Base-by-base conservation (phyloP, 352 stramenopile genomes). In the Phytophthora sp. region DNA sequence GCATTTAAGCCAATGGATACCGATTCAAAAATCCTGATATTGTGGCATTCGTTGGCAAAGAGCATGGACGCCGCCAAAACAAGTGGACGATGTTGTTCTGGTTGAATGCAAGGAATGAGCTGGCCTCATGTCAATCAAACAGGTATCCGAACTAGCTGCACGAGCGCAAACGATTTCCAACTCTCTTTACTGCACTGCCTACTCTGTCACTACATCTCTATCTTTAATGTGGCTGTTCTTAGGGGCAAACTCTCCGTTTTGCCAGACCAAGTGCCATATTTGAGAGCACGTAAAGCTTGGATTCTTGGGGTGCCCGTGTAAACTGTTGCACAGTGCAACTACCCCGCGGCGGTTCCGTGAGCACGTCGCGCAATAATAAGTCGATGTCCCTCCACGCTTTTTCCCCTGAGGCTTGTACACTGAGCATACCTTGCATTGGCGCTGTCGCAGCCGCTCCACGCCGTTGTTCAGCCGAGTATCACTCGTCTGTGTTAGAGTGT, bases 221-320 rank as follows among this genome's bases (percentile, higher is more conserved):
- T 66, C 45, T 12, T 44, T 38, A 3, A 50, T 51, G 21, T 34
- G 44, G 18, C 10, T 48, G 18, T 17, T 6, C 20, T 31, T 26
- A 3, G 38, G 56, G 1, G 31, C 12, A 24, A 66, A 66, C 31
- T 41, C 39, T 1, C 58, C 65, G 11, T 74, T 59, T 17, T 74
- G 52, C 58, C 58, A 65, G 10, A 43, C 38, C 1, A 61, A 50
- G 15, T 66, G 59, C 54, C 59, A 70, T 9, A 74, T 49, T 13
- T 70, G 59, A 4, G 41, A 15, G 23, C 60, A 74, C 1, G 42
- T 64, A 9, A 68, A 34, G 1, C 28, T 7, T n/a, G 51, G 21
- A 28, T 68, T 68, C 1, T 38, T n/a, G 7, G 20, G 12, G 15
- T 68, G 59, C 3, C 59, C 52, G 0, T 44, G 37, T 1, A 62